A percentile compares a stretch with the other conserved stretches of the same genome.
Conservation (phyloP, 768 basidiomycete species). For the Podaxis mareebaensis region DNA sequence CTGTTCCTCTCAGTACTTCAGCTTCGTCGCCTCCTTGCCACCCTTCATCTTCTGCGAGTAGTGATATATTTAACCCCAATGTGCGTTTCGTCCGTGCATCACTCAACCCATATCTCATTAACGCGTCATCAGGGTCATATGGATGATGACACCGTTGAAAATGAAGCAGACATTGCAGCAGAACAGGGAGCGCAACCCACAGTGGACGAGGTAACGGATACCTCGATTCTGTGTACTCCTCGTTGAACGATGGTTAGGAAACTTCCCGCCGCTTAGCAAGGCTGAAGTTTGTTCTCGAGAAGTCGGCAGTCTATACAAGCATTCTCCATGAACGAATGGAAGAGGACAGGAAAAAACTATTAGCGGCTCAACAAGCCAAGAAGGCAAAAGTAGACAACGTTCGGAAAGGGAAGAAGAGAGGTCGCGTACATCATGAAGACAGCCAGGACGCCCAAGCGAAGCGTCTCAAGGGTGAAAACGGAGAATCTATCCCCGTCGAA, state of each 20-base stretch:
- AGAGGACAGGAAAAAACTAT: conserved; percentile 40
- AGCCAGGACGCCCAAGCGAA: conserved; percentile 3
- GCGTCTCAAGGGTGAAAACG: conserved; percentile 27
- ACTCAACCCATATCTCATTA: background rate
- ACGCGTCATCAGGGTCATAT: background rate
- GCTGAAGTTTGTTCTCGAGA: conserved; percentile 70
- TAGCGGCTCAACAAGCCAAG: conserved; percentile 25
- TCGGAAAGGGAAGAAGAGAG: conserved; percentile 24
- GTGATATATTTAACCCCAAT: conserved; percentile 24
- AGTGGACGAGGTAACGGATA: conserved; percentile 18
- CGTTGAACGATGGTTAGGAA: conserved; percentile 36
- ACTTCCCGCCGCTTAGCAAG: conserved; percentile 48
- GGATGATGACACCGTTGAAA: conserved; percentile 1
- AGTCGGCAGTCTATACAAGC: conserved; percentile 73
- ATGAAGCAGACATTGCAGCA: background rate
- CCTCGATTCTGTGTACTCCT: background rate
- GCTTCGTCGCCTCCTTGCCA: conserved; percentile 27
- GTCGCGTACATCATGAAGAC: background rate
- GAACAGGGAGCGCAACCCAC: background rate
- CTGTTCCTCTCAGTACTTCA: conserved; percentile 23
- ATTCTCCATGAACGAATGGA: conserved; percentile 79
- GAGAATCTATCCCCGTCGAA: conserved; percentile 21
- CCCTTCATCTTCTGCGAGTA: conserved; percentile 26
- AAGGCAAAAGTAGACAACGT: conserved; percentile 24
- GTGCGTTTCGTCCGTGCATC: background rate